Evolutionary conservation across 202 grass and related monocot species (phyloP).

Genomic region (Cymbopogon flexuosus): DNA sequence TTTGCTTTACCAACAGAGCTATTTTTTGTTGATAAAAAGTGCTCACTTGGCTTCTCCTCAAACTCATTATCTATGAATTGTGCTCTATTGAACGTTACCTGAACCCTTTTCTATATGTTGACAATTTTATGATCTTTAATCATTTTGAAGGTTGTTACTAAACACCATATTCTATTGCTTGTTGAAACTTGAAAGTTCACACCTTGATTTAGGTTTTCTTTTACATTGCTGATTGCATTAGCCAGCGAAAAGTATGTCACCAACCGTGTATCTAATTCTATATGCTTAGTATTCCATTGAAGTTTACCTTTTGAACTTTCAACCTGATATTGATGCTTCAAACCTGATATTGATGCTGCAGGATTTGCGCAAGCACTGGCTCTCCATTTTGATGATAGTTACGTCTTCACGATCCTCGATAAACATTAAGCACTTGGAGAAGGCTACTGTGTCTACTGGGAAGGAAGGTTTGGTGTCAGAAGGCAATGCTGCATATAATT

Average conservation of each 20-base stretch:
- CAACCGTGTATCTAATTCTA: background rate
- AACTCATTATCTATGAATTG: conserved; percentile 16
- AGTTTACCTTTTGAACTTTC: background rate
- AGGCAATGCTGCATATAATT: conserved; percentile 98
- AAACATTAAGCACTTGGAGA: conserved; percentile 98
- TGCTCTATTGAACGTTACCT: background rate
- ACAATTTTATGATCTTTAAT: conserved; percentile 8
- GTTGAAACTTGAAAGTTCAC: background rate
- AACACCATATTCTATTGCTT: background rate
- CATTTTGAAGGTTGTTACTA: background rate
- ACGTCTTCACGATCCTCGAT: conserved; percentile 94
- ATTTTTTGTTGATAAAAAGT: conserved; percentile 7
- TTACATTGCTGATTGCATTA: background rate
- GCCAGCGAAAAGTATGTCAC: background rate
- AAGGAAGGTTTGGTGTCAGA: conserved; percentile 96
- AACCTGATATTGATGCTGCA: conserved; percentile 34
- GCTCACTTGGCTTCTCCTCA: background rate
- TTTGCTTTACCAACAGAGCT: background rate
- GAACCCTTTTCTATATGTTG: background rate
- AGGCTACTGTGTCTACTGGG: conserved; percentile 93
- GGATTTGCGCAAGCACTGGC: conserved; percentile 95
- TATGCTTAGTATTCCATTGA: conserved; percentile 1
- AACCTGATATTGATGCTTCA: conserved; percentile 12
- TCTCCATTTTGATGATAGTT: conserved; percentile 98
- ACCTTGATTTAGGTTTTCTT: background rate